These are phyloP conservation scores for Candida dubliniensis DNA, from an alignment of 1,139 yeast species.

Conservation along the genomic window DNA sequence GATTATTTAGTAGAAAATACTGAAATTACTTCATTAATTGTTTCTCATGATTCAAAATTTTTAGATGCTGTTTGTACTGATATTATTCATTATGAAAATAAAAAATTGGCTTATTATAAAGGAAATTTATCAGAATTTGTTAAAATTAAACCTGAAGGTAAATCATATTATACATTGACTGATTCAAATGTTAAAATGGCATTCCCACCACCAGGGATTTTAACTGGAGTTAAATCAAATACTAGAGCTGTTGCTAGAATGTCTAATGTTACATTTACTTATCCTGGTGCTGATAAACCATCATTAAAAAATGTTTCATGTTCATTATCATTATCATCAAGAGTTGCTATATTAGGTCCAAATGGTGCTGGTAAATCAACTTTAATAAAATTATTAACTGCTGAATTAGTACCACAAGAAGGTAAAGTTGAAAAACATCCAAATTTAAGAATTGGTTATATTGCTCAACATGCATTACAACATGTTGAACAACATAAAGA, in stretches of 20 bases:
- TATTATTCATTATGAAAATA: slow-evolving; percentile 93
- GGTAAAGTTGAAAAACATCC: slow-evolving; percentile 98
- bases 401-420: slow-evolving; percentile 78
- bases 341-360: slow-evolving; percentile 96
- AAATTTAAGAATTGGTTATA: slow-evolving; percentile 94
- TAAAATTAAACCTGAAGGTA: slow-evolving; percentile 91
- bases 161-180: slow-evolving; percentile 91
- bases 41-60: slow-evolving; percentile 97
- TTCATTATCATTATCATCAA: slow-evolving; percentile 84
- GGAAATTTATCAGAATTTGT: slow-evolving; percentile 95
- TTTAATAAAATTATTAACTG: slow-evolving; percentile 87
- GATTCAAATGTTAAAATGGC: slow-evolving; percentile 95
- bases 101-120: slow-evolving; percentile 90
- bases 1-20: slow-evolving; percentile 79
- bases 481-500: slow-evolving; percentile 97
- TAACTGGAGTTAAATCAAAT: slow-evolving; percentile 92
- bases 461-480: slow-evolving; percentile 97
- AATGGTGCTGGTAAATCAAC: slow-evolving; percentile 99
- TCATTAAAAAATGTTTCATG: slow-evolving; percentile 79
- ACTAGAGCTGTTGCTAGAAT: slow-evolving; percentile 95
- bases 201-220: slow-evolving; percentile 97
- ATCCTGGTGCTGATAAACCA: slow-evolving; percentile 88
- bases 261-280: slow-evolving; percentile 80
- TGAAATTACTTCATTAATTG: slow-evolving; percentile 90
- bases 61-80: slow-evolving; percentile 95